phyloP scores from a whole-genome alignment of 2,329 filamentous ascomycete species.

The Lecanosticta acicola region DNA sequence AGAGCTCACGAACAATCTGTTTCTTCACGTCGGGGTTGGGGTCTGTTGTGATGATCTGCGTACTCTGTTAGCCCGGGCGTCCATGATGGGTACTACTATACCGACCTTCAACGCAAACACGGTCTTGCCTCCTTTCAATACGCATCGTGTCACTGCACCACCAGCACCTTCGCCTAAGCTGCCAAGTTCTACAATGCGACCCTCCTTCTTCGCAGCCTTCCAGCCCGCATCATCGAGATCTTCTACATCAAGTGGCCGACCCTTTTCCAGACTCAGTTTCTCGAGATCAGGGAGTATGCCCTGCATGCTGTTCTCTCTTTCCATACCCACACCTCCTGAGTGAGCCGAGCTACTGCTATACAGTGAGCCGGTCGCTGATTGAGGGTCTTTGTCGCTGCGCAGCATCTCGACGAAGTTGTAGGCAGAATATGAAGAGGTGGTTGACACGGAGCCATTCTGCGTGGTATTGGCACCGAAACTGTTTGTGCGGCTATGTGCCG shows the following conservation, averaged over 20 bases:
- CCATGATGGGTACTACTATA: neutral
- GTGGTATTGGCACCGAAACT: conserved; percentile 73
- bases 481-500: conserved; percentile 73
- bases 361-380: conserved; percentile 79
- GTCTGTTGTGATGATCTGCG: conserved; percentile 92
- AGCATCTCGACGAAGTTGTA: conserved; percentile 74
- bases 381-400: conserved; percentile 63
- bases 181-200: conserved; percentile 80
- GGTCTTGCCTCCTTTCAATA: conserved; percentile 84
- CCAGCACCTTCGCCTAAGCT: conserved; percentile 91
- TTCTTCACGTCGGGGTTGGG: conserved; percentile 97
- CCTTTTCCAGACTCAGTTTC: conserved; percentile 74
- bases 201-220: conserved; percentile 85
- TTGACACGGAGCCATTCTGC: conserved; percentile 75
- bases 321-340: conserved; percentile 57
- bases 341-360: conserved; percentile 44
- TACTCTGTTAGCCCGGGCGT: conserved; percentile 1
- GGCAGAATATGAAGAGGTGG: conserved; percentile 79
- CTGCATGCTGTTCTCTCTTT: conserved; percentile 74
- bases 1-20: conserved; percentile 91
- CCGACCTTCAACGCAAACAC: conserved; percentile 91
- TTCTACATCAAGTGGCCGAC: conserved; percentile 80
- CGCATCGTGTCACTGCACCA: conserved; percentile 87
- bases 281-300: conserved; percentile 72
- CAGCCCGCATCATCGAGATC: conserved; percentile 93